Conservation (phyloP, 2,329 filamentous ascomycete species). For the Colletotrichum gloeosporioides region DNA sequence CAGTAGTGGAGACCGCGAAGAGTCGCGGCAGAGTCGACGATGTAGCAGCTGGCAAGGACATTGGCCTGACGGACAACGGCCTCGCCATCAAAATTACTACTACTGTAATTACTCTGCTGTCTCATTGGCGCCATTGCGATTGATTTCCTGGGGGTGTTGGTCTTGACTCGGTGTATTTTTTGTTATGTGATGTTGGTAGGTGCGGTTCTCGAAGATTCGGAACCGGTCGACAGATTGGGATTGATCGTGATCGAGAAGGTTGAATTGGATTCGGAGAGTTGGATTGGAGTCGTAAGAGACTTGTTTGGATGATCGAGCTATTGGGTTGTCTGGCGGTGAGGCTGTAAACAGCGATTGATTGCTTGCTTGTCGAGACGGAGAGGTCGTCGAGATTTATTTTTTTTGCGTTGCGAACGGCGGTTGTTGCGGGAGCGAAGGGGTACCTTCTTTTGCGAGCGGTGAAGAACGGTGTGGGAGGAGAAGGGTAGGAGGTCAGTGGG, state of each 20-base stretch:
- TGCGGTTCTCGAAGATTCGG: slow-evolving; percentile 11
- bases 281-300: not conserved
- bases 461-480: slow-evolving; percentile 13
- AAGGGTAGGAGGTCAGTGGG: not conserved
- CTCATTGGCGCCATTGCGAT: slow-evolving; percentile 72
- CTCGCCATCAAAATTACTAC: slow-evolving; percentile 77
- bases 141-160: slow-evolving; percentile 31
- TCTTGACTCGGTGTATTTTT: slow-evolving; percentile 19
- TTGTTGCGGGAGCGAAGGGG: not conserved
- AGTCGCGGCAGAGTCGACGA: slow-evolving; percentile 74
- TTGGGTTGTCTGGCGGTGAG: not conserved
- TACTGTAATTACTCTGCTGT: slow-evolving; percentile 70
- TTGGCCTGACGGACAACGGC: slow-evolving; percentile 69
- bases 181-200: slow-evolving; percentile 16
- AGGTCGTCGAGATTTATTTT: not conserved
- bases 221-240: not conserved
- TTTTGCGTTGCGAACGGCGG: not conserved
- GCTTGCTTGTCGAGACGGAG: not conserved
- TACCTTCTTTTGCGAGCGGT: slow-evolving; percentile 12
- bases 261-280: not conserved
- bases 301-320: not conserved
- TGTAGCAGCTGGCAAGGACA: slow-evolving; percentile 91
- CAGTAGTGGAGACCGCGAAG: slow-evolving; percentile 92
- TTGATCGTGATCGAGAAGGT: not conserved
- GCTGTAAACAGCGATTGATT: not conserved